Base-by-base conservation (phyloP, 2,329 filamentous ascomycete genomes). In the Xylariales sp. region DNA sequence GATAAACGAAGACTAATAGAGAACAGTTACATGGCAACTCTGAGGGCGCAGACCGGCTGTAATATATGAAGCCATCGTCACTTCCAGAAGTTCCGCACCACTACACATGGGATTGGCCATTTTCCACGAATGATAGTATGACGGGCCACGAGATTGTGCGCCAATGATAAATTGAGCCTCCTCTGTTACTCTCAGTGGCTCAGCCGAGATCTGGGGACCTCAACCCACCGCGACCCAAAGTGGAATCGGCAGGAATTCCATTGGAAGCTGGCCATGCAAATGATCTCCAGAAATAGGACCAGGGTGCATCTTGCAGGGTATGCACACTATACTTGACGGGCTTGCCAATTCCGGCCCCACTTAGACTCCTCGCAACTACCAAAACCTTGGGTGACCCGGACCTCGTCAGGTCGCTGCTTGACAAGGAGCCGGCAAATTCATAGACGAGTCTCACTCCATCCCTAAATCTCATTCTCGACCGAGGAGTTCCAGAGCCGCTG, bases 151-250 rank as follows among this genome's bases (percentile, higher is more conserved):
- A 39, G 36, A 39, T 39, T 39, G 36, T 27, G 36, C 24, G 35
- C 35, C 36, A 28, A 31, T 28, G 36, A 39, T 39, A 20, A 14
- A 39, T 39, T 39, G 36, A 39, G 36, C 20, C 36, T 39, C 36
- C 25, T 28, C 36, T 19, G 14, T 12, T 19, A 12, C 31, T 9
- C 18, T 39, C 36, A 27, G 36, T 16, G 36, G 24, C 21, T 18
- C 25, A 29, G 22, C 36, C 36, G 36, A 39, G 22, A 18, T 31
- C 25, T 31, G 36, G 25, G 36, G 36, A 31, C 36, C 24, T 21
- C 11, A 16, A 29, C 19, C 36, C 36, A 39, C 24, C 10, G 24
- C 36, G 19, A 15, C 36, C 25, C 29, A 27, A 39, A 29, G 21
- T 15, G 36, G 36, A 31, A 28, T n/a, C 11, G 9, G 16, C 15